phyloP scores from a whole-genome alignment of 148 eudicot genomes.

The Polygonum aviculare region DNA sequence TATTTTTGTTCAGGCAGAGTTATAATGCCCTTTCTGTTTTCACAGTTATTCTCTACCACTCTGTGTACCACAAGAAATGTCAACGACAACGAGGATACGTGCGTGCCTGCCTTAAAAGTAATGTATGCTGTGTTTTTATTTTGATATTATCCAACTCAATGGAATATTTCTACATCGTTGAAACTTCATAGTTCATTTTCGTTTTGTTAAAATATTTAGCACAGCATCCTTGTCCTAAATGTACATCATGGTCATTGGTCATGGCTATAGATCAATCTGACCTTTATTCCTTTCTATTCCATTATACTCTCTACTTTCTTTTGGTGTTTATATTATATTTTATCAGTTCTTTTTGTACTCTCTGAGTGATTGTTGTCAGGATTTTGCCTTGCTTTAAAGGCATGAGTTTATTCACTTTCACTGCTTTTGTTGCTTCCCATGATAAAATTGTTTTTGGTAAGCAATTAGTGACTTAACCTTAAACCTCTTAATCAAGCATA shows the following conservation, averaged over 20 bases:
- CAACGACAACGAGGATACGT: conserved; percentile 41
- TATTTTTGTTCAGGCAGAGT: background rate
- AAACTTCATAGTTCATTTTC: background rate
- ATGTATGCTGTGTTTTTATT: conserved; percentile 25
- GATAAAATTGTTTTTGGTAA: background rate
- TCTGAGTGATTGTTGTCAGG: background rate
- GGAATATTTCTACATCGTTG: background rate
- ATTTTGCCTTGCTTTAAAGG: background rate
- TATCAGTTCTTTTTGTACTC: background rate
- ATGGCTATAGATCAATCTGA: background rate
- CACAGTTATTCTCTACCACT: conserved; percentile 67
- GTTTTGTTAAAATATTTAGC: background rate
- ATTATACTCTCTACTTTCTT: background rate
- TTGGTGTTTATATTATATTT: background rate
- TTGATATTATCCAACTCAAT: background rate
- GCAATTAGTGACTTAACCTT: background rate
- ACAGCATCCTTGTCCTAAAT: background rate
- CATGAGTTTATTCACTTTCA: background rate
- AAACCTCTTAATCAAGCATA: background rate
- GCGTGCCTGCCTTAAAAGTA: conserved; percentile 80
- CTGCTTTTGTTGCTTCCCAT: background rate
- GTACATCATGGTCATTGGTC: background rate
- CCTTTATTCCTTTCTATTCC: background rate
- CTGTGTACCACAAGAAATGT: conserved; percentile 61
- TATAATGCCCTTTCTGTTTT: background rate